Conservation (phyloP, 371 early-diverging fungal species). For the Syncephalastrum sp. region DNA sequence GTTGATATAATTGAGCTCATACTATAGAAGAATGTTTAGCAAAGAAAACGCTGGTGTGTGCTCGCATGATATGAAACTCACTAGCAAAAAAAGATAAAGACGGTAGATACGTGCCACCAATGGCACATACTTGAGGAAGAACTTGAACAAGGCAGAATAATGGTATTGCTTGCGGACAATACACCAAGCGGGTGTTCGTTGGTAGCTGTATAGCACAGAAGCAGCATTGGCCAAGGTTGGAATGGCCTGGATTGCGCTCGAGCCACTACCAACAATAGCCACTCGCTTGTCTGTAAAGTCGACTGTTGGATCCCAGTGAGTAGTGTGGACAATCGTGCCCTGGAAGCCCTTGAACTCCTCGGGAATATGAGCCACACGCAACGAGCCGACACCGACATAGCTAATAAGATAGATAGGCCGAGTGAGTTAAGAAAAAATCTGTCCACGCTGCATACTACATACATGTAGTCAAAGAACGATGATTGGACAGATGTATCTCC, state of each 20-base stretch:
- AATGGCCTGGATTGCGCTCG: constrained; percentile 26
- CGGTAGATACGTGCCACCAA: constrained; percentile 16
- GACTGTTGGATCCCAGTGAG: constrained; percentile 44
- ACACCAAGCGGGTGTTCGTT: constrained; percentile 8
- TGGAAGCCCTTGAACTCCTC: constrained; percentile 45
- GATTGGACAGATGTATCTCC: constrained; percentile 1
- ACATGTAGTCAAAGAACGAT: constrained; percentile 14
- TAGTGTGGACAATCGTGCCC: constrained; percentile 49
- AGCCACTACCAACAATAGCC: not conserved
- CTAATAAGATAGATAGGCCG: constrained; percentile 18
- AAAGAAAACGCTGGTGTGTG: not conserved
- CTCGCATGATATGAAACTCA: constrained; percentile 3
- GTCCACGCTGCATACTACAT: constrained; percentile 24
- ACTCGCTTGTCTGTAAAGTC: constrained; percentile 48
- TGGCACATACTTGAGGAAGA: constrained; percentile 17
- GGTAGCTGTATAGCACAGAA: not conserved
- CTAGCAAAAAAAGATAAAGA: constrained; percentile 10
- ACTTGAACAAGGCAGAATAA: constrained; percentile 12
- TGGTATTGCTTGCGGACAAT: constrained; percentile 5
- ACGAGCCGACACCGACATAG: constrained; percentile 26
- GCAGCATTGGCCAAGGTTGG: too few species aligned
- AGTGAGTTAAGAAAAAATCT: not conserved
- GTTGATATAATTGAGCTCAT: constrained; percentile 15
- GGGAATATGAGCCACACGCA: constrained; percentile 53
- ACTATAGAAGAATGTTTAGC: constrained; percentile 8